Base-by-base conservation (phyloP, 352 stramenopile species). In the Phytophthora sojae region DNA sequence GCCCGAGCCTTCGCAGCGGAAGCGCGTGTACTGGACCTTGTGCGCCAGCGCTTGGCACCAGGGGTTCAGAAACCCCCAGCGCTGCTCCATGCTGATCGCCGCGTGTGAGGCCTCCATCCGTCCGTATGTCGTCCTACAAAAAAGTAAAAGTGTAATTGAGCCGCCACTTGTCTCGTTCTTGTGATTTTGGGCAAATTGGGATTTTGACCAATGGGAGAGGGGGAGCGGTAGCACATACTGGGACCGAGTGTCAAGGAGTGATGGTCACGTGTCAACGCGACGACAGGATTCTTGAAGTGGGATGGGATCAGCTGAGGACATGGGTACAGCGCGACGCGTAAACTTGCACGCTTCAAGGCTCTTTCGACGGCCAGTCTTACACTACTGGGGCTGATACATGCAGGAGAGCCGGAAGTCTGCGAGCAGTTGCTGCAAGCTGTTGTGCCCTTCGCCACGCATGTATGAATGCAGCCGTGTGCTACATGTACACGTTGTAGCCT, bases 1-100 rank as follows among this genome's bases (percentile, higher is more conserved):
- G 5, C 32, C 23, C 6, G 15, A 35, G 14, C 63, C 63, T 39
- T 69, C 44, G 45, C 54, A 69, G 17, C 51, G 23, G 8, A 69
- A 52, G 11, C 30, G 30, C 21, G 52, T 37, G 63, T 59, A 64
- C 19, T 35, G 26, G 6, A 69, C 15, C 15, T 64, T 39, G 21
- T 50, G 17, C 47, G 26, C 21, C 8, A 64, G 44, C 9, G 51
- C 15, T 4, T 37, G 53, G 6, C 53, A 64, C 62, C 62, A 69
- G 9, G 54, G 51, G 62, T 5, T 23, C 62, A 69, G 62, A 32
- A 69, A 69, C 9, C 32, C 44, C 62, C 62, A 69, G 53, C 54
- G 53, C n/a, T 69, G 62, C 61, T 59, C 26, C 35, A 42, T 42
- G 32, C 9, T 39, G 9, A 39, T 42, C 35, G 9, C 14, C 12